Evolutionary conservation across 495 filamentous ascomycete species (phyloP).

Genomic region (Penicillium paxilli): DNA sequence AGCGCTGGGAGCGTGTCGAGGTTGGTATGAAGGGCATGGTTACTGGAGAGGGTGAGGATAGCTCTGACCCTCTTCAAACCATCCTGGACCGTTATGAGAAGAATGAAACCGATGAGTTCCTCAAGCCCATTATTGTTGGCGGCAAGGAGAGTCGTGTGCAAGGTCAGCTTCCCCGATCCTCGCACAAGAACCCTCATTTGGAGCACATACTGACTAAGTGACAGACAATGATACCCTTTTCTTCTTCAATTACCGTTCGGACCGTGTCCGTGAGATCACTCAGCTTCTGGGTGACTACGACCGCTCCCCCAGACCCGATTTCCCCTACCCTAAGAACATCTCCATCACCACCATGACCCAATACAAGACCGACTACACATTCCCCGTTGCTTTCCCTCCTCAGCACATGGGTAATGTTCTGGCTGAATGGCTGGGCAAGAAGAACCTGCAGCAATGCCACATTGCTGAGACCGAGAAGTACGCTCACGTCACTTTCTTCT

Average conservation of each 20-base stretch:
- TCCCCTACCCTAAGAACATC: slow-evolving; percentile 92
- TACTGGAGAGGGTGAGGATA: slow-evolving; percentile 80
- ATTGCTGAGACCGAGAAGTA: slow-evolving; percentile 99
- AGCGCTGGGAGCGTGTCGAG: slow-evolving; percentile 96
- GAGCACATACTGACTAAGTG: slow-evolving; percentile 12
- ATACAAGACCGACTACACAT: slow-evolving; percentile 95
- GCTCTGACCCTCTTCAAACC: slow-evolving; percentile 78
- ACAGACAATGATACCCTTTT: slow-evolving; percentile 89
- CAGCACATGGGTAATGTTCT: slow-evolving; percentile 96
- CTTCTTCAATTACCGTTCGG: slow-evolving; percentile 99
- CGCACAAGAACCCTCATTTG: neutral
- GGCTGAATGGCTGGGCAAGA: slow-evolving; percentile 90
- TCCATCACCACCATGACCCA: slow-evolving; percentile 96
- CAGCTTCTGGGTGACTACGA: slow-evolving; percentile 91
- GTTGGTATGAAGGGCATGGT: slow-evolving; percentile 85
- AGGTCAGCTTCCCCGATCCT: slow-evolving; percentile 49
- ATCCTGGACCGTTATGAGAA: slow-evolving; percentile 86
- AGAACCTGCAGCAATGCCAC: slow-evolving; percentile 88
- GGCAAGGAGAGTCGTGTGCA: slow-evolving; percentile 82
- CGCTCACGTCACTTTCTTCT: slow-evolving; percentile 99
- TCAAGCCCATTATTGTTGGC: slow-evolving; percentile 94
- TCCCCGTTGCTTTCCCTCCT: slow-evolving; percentile 89
- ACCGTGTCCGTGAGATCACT: slow-evolving; percentile 94
- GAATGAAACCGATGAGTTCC: slow-evolving; percentile 92
- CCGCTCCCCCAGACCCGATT: slow-evolving; percentile 84